Base-by-base conservation (phyloP, 176 grass and related monocot genomes). In the Raddia guianensis region DNA sequence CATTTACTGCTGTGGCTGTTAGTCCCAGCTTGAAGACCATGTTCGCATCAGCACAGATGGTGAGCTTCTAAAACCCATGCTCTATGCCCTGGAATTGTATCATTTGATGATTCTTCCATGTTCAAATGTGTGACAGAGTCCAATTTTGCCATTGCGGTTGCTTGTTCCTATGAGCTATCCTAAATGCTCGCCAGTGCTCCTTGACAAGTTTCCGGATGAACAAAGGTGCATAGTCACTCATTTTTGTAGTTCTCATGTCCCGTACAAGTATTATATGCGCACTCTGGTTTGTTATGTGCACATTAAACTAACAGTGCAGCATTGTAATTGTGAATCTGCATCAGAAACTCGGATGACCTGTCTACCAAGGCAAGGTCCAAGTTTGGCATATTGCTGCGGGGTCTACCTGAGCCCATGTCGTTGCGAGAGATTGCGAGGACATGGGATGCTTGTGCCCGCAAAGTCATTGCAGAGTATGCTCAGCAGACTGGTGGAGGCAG, bases 111-210 rank as follows among this genome's bases (percentile, higher is more conserved):
- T 61, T 59, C 69, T 16, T 85, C 40, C 73, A 68, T 79, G 19
- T 79, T 86, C 13, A 63, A 83, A 59, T 86, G 80, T 32, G 18
- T 70, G 46, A 68, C 92, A 99, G 96, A 90, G 92, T 78, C 92
- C 96, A 66, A 99, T 99, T 79, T 87, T 91, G 73, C 92, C 96
- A 18, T 62, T 99, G 86, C 95, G 88, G 86, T 75, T 99, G 86
- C 84, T 95, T 87, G 96, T 99, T 87, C 92, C 96, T 82, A 77
- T 84, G 49, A 89, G 90, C 75, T 99, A 99, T 81, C 96, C 96
- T 19, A 91, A 88, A 83, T 94, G 91, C 78, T 97, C 94, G 48
- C 96, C 96, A 13, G 84, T 99, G 61, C 89, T 99, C 54, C 84
- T 99, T 46, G 96, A 95, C 72, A 95, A 95, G 61, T 84, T 95